Base-by-base conservation (phyloP, 2,329 filamentous ascomycete species). In the Trichoderma atroviride region DNA sequence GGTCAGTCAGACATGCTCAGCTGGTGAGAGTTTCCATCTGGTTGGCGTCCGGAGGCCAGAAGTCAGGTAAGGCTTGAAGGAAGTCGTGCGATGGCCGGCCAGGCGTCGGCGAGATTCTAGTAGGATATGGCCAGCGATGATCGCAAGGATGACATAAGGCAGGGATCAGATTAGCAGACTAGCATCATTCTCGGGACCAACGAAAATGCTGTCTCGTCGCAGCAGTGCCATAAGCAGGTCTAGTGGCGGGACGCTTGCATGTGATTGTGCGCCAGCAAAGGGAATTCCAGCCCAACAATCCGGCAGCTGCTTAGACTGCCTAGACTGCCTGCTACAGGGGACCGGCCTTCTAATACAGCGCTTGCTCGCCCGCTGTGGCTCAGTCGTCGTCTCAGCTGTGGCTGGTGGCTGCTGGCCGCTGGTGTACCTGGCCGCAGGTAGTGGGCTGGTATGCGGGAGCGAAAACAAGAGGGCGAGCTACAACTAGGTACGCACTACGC, bases 111-210 rank as follows among this genome's bases (percentile, higher is more conserved):
- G 56, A 68, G 65, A 66, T 50, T 50, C 22, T 40, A 35, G 33
- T 16, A 59, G 14, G 31, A n/a, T 55, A n/a, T 33, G 50, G 35
- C 43, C 52, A 64, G 40, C 60, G 31, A 33, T 57, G 14, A 52
- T 65, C 68, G 68, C 59, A 58, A 69, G 69, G 70, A 71, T 71
- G 70, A 71, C 70, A 70, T 71, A 71, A 70, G 70, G 60, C 60
- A 59, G 16, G 9, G 50, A 33, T 35, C 33, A 31, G 43, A 37
- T 19, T 22, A 13, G 43, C 22, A 52, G 50, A 29, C 37, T 55
- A 61, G 24, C 33, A 37, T 13, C 9, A 50, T 24, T 50, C 47
- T 24, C 9, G 19, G 22, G 19, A 47, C 47, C 47, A 50, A 50
- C 47, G 22, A 50, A 50, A 50, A 10, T 24, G 47, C 40, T 43